These are phyloP conservation scores for Albophoma yamanashiensis DNA, from an alignment of 2,329 filamentous ascomycete species.

Conservation along the genomic window DNA sequence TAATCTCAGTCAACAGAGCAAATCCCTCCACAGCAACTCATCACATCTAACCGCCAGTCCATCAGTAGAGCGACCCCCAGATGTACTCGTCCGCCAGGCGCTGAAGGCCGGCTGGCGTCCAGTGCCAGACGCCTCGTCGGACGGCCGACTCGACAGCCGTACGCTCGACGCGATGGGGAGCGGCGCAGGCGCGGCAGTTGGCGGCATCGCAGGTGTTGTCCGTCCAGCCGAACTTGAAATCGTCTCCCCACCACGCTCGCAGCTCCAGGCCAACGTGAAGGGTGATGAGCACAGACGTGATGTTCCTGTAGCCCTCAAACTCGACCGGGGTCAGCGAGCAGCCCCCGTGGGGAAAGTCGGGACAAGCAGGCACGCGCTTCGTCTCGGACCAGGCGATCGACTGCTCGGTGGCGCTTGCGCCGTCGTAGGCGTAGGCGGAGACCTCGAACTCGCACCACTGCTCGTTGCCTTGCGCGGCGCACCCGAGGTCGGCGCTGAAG, in stretches of 20 bases:
- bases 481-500: slow-evolving; percentile 26
- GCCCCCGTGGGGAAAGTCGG: slow-evolving; percentile 18
- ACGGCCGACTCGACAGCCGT: slow-evolving; percentile 19
- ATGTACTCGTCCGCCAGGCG: slow-evolving; percentile 20
- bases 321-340: slow-evolving; percentile 24
- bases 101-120: slow-evolving; percentile 19
- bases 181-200: slow-evolving; percentile 18
- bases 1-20: slow-evolving; percentile 18
- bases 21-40: slow-evolving; percentile 17
- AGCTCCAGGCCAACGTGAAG: slow-evolving; percentile 25
- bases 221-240: slow-evolving; percentile 28
- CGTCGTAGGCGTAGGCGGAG: slow-evolving; percentile 28
- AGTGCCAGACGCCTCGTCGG: slow-evolving; percentile 22
- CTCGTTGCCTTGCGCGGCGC: slow-evolving; percentile 22
- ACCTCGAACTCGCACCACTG: slow-evolving; percentile 30
- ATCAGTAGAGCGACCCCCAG: slow-evolving; percentile 18
- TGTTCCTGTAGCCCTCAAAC: slow-evolving; percentile 25
- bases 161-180: slow-evolving; percentile 17
- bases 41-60: slow-evolving; percentile 11
- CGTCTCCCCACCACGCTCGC: slow-evolving; percentile 30
- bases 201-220: slow-evolving; percentile 29
- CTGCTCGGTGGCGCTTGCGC: slow-evolving; percentile 18
- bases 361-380: slow-evolving; percentile 26
- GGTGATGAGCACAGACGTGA: slow-evolving; percentile 27
- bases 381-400: slow-evolving; percentile 29